These are phyloP conservation scores for Trichopus zeylanicus DNA, from an alignment of 116 monocot genomes.

Conservation along the genomic window DNA sequence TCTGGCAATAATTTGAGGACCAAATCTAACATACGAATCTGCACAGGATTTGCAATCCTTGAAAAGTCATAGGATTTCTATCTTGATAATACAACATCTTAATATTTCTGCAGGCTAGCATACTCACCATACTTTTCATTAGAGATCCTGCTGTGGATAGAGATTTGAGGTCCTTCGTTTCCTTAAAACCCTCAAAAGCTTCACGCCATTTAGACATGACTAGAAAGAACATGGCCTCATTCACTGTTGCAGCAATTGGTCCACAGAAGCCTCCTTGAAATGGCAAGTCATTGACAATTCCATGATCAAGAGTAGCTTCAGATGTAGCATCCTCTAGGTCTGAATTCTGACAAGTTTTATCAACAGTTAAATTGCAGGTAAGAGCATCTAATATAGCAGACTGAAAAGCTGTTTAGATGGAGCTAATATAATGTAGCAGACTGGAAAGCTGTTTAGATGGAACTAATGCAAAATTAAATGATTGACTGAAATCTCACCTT, in stretches of 20 bases:
- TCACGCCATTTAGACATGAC: conserved; percentile 82
- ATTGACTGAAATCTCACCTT: conserved; percentile 35
- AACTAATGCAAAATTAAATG: neutral
- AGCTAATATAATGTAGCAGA: neutral
- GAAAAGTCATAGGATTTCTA: no score
- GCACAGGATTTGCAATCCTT: conserved; percentile 17
- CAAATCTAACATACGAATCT: conserved; percentile 85
- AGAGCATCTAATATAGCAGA: neutral
- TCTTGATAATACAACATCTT: no score
- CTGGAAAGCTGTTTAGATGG: no score
- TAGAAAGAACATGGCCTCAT: conserved; percentile 70
- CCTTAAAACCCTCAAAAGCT: conserved; percentile 74
- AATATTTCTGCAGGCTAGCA: neutral
- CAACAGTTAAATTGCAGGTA: neutral
- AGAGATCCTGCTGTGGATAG: conserved; percentile 67
- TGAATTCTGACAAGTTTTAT: conserved; percentile 23
- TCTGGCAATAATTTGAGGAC: conserved; percentile 72
- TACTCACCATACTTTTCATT: conserved; percentile 77
- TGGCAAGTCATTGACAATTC: conserved; percentile 15
- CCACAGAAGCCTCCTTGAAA: conserved; percentile 59
- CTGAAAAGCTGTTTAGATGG: no score
- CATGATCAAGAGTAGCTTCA: conserved; percentile 20
- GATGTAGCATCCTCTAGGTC: conserved; percentile 10
- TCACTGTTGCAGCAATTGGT: conserved; percentile 81
- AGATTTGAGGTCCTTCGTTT: conserved; percentile 58